A percentile compares a stretch with the other conserved stretches of the same genome.
Evolutionary conservation across 106 monocot species (phyloP).

Genomic region (Dioscorea alata): DNA sequence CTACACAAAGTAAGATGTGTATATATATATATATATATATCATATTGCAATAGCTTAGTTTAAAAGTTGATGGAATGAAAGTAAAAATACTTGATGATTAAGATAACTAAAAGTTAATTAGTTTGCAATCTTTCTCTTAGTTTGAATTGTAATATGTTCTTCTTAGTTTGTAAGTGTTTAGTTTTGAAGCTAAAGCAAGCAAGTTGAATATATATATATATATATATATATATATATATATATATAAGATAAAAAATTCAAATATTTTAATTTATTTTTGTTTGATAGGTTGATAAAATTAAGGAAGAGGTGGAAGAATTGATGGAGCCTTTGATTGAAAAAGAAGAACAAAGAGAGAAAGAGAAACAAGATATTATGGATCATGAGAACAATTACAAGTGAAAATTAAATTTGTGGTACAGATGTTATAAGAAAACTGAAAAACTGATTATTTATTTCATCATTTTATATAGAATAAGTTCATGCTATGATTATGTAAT

Average conservation of each 20-base stretch:
- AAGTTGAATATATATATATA: not conserved
- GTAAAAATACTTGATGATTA: not conserved
- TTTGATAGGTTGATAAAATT: constrained; percentile 19
- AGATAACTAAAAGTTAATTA: not conserved
- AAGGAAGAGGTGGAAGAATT: constrained; percentile 16
- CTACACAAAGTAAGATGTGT: constrained; percentile 15
- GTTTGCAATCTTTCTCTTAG: too few relatives aligned
- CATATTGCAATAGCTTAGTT: not conserved
- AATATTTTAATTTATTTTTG: not conserved
- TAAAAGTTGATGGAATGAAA: not conserved
- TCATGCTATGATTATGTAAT: too few relatives aligned
- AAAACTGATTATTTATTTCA: too few relatives aligned
- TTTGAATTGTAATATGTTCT: too few relatives aligned
- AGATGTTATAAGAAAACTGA: too few relatives aligned
- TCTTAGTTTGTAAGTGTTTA: too few relatives aligned
- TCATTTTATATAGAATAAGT: too few relatives aligned
- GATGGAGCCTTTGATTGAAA: constrained; percentile 17
- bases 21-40: not conserved
- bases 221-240: too few relatives aligned
- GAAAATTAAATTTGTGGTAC: too few relatives aligned
- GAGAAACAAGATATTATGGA: not conserved
- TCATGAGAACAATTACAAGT: too few relatives aligned
- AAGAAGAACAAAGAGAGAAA: too few relatives aligned
- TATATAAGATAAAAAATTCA: not conserved
- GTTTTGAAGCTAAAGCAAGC: not conserved